Evolutionary conservation across 805 yeast genomes (phyloP), one percentile per base, ranked within the genome.

Genomic region (Candida peoriensis): DNA sequence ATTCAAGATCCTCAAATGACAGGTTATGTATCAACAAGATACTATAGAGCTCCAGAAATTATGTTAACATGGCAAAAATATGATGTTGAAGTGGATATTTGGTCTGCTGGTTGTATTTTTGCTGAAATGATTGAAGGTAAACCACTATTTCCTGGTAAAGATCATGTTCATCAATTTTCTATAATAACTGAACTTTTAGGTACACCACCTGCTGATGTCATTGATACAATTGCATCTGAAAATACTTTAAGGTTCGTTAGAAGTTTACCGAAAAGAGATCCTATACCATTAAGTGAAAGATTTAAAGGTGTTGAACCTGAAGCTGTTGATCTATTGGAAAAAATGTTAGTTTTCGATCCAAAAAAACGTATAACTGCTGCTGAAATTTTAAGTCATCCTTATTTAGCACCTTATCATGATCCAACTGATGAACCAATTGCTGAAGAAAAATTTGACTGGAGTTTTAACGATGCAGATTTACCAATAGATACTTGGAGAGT

Each of bases 1-100:
- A 84, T 90, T 54, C 97, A 90, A 66, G 98, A 90, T 63, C 96
- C 97, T 11, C 97, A 90, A 60, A 90, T 90, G 98, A 90, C 97
- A 1, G 98, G 97, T 8, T 90, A 90, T 58, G 98, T 90, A 13
- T 82, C 95, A 5, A 90, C 98, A 4, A 64, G 98, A 54, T 90
- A 88, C 66, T 90, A 90, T 63, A 75, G 98, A 43, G 98, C 97
- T 0, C 98, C 98, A 2, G 98, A 90, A 59, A 90, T 90, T 61
- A 90, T 90, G 98, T 73, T 90, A 45, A 88, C 97, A 19, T 90
- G 97, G 97, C 98, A 90, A 60, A 87, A 90, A 57, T 90, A 90
- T 63, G 96, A 89, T 54, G 81, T 86, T 8, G 97, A 89, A 62
- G 97, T 90, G 24, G 98, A 90, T 61, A 85, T 90, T 50, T 90